phyloP scores from a whole-genome alignment of 768 basidiomycete species.

The Phlebiopsis flavidoalba region DNA sequence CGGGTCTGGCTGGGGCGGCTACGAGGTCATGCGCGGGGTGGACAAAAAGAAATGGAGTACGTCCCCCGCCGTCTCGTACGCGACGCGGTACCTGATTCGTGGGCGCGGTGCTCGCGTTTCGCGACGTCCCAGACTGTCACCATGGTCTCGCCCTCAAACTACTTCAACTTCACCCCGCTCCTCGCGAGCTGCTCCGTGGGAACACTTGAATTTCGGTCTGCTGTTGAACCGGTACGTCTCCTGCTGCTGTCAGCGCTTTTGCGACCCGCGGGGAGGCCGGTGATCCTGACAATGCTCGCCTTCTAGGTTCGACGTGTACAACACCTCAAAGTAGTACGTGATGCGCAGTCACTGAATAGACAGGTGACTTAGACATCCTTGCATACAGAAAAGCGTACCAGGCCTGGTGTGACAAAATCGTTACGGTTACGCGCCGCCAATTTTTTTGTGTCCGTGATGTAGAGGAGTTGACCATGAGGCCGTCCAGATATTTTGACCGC shows the following conservation, averaged over 20 bases:
- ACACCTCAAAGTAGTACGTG: constrained; percentile 22
- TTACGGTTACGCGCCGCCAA: constrained; percentile 27
- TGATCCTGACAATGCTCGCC: background rate
- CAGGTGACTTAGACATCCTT: background rate
- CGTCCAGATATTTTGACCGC: constrained; percentile 49
- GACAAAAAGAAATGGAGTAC: constrained; percentile 71
- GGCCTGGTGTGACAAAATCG: constrained; percentile 74
- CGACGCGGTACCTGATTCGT: background rate
- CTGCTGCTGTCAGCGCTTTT: background rate
- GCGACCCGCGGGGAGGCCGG: background rate
- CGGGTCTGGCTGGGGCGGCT: constrained; percentile 79
- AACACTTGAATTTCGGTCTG: constrained; percentile 77
- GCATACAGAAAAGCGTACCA: constrained; percentile 51
- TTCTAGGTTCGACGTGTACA: constrained; percentile 22
- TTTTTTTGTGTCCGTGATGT: background rate
- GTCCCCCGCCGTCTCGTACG: constrained; percentile 16
- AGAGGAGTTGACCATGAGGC: background rate
- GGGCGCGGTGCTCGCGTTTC: background rate
- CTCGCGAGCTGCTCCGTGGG: constrained; percentile 74
- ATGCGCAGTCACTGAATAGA: background rate
- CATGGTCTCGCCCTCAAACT: constrained; percentile 58
- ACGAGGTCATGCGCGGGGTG: constrained; percentile 58
- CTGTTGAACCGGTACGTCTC: constrained; percentile 72
- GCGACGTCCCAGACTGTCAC: constrained; percentile 49
- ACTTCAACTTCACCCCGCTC: constrained; percentile 67